Conservation (phyloP, 495 filamentous ascomycete species). For the Friedmanniomyces simplex region DNA sequence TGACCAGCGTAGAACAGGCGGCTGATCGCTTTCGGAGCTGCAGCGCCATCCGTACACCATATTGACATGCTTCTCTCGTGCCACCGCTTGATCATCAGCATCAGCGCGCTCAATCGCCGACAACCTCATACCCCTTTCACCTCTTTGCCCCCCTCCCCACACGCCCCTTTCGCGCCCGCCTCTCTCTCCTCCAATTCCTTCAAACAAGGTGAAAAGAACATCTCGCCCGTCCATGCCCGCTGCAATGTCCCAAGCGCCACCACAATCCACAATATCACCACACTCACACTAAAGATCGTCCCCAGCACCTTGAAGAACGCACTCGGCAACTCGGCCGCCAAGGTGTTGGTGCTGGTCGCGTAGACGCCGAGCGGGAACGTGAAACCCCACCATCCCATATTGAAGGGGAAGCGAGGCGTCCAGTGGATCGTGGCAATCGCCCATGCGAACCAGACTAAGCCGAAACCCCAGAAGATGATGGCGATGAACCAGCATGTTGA, state of each 20-base stretch:
- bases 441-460: constrained; percentile 52
- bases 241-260: constrained; percentile 25
- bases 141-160: too few relatives aligned
- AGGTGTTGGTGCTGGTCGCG: constrained; percentile 25
- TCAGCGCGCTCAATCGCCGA: too few relatives aligned
- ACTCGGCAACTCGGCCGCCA: constrained; percentile 27
- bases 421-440: constrained; percentile 36
- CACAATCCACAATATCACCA: constrained; percentile 32
- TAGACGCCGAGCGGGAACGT: constrained; percentile 33
- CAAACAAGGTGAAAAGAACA: constrained; percentile 31
- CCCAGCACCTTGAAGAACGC: constrained; percentile 31
- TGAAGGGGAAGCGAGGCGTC: constrained; percentile 26
- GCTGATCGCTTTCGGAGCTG: too few relatives aligned
- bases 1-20: too few relatives aligned
- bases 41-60: too few relatives aligned
- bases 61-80: too few relatives aligned
- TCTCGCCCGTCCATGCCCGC: constrained; percentile 24
- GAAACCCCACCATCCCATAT: constrained; percentile 35
- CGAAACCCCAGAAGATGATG: constrained; percentile 52
- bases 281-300: constrained; percentile 26
- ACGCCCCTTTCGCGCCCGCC: too few relatives aligned
- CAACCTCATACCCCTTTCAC: too few relatives aligned
- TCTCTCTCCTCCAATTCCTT: too few relatives aligned
- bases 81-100: too few relatives aligned
- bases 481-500: constrained; percentile 48